Evolutionary conservation across 2,329 filamentous ascomycete genomes (phyloP).

Genomic region (Penicillium sp.): DNA sequence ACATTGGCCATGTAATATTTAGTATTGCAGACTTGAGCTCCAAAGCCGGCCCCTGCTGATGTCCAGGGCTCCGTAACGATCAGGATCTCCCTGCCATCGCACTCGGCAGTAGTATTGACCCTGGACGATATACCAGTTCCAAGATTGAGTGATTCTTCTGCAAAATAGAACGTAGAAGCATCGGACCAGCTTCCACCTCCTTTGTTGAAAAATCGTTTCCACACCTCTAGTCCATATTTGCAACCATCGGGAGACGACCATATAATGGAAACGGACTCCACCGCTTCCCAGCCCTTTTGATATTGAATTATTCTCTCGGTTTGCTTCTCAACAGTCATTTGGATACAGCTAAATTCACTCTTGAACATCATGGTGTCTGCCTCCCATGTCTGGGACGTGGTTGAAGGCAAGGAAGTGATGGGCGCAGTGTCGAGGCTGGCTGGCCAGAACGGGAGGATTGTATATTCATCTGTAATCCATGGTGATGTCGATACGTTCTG

Average conservation of each 20-base stretch:
- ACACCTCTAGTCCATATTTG: slow-evolving; percentile 12
- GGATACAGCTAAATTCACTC: slow-evolving; percentile 13
- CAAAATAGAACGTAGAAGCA: slow-evolving; percentile 12
- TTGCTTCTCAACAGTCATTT: too few relatives aligned
- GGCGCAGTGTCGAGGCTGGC: background rate
- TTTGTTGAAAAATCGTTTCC: background rate
- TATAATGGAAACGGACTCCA: too few relatives aligned
- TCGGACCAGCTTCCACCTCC: slow-evolving; percentile 20
- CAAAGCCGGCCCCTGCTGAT: background rate
- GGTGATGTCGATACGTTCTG: slow-evolving; percentile 29
- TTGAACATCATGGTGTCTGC: slow-evolving; percentile 20
- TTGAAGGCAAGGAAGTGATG: slow-evolving; percentile 8
- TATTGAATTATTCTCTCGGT: too few relatives aligned
- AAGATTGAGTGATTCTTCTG: too few relatives aligned
- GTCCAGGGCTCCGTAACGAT: slow-evolving; percentile 9
- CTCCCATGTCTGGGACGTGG: slow-evolving; percentile 11
- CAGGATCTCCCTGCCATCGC: slow-evolving; percentile 8
- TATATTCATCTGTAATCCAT: slow-evolving; percentile 28
- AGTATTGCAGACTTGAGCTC: slow-evolving; percentile 10
- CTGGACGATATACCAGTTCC: too few relatives aligned
- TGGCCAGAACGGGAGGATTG: slow-evolving; percentile 27
- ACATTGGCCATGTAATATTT: slow-evolving; percentile 19
- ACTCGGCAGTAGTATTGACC: slow-evolving; percentile 8
- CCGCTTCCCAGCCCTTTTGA: too few relatives aligned
- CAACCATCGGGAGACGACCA: slow-evolving; percentile 15